phyloP scores from a whole-genome alignment of 306 rosid species.

The Cicer arietinum region DNA sequence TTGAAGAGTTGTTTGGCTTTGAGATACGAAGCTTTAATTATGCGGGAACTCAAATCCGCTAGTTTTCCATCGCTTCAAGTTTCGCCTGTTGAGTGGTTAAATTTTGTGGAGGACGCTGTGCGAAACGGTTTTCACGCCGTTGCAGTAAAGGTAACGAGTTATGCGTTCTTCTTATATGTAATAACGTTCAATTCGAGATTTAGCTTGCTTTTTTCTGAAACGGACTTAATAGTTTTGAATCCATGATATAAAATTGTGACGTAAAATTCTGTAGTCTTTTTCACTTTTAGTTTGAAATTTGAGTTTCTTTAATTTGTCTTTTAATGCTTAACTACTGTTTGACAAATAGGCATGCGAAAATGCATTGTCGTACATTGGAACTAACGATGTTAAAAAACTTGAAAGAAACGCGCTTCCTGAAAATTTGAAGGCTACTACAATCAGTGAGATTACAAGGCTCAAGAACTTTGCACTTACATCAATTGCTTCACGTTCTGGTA shows the following conservation, averaged over 20 bases:
- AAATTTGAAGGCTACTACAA: slow-evolving; percentile 40
- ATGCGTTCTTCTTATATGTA: not conserved
- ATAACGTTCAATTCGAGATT: not conserved
- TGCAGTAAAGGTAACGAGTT: slow-evolving; percentile 57
- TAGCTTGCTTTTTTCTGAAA: not conserved
- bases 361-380: slow-evolving; percentile 54
- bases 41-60: slow-evolving; percentile 63
- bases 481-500: slow-evolving; percentile 73
- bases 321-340: slow-evolving; percentile 34
- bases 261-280: not conserved
- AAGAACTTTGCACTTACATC: slow-evolving; percentile 59
- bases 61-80: slow-evolving; percentile 65
- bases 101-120: slow-evolving; percentile 66
- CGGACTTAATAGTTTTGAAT: slow-evolving; percentile 9
- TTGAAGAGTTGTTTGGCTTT: slow-evolving; percentile 85
- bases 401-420: slow-evolving; percentile 44
- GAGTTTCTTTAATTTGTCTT: not conserved
- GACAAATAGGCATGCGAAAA: slow-evolving; percentile 77
- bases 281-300: not conserved
- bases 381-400: slow-evolving; percentile 47
- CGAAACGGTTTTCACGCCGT: slow-evolving; percentile 63
- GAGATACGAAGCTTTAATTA: slow-evolving; percentile 82
- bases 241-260: not conserved
- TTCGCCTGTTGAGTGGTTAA: slow-evolving; percentile 68
- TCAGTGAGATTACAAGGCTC: slow-evolving; percentile 58